These are phyloP conservation scores for Mortierella sp. DNA, from an alignment of 371 early-diverging fungal species.

Conservation along the genomic window DNA sequence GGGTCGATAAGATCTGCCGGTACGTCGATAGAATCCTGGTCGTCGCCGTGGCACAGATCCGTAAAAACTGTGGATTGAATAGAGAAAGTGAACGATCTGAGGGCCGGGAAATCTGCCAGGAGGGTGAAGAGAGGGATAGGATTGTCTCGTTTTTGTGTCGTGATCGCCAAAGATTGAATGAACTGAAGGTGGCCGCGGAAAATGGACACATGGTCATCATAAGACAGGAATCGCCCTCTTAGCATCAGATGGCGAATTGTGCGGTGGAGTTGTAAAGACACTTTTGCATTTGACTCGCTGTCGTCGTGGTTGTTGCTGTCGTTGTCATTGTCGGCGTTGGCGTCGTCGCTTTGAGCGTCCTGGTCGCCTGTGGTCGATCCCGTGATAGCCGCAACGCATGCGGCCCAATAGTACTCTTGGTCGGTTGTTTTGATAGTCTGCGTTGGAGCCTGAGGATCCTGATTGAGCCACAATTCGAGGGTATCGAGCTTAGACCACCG, in stretches of 20 bases:
- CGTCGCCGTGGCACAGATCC: neutral
- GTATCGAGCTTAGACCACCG: no score
- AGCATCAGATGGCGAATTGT: constrained; percentile 15
- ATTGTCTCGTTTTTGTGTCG: no score
- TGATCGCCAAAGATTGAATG: constrained; percentile 8
- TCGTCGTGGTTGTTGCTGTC: neutral
- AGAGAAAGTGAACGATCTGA: neutral
- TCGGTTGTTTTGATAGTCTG: no score
- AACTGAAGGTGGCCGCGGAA: neutral
- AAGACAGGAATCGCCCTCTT: neutral
- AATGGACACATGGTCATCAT: neutral
- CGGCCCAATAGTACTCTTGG: no score
- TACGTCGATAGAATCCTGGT: constrained; percentile 3
- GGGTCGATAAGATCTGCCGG: neutral
- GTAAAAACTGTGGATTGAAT: neutral
- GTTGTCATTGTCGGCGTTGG: no score
- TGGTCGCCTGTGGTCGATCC: no score
- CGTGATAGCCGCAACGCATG: no score
- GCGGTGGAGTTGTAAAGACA: constrained; percentile 23
- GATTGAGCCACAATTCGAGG: no score
- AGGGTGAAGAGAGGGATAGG: constrained; percentile 16
- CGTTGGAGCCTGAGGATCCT: no score
- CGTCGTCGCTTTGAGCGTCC: no score
- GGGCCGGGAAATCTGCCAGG: neutral
- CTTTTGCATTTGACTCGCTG: neutral